Evolutionary conservation across 2,329 filamentous ascomycete species (phyloP), one percentile per base, ranked within the genome.

Genomic region (Scedosporium minutisporum): DNA sequence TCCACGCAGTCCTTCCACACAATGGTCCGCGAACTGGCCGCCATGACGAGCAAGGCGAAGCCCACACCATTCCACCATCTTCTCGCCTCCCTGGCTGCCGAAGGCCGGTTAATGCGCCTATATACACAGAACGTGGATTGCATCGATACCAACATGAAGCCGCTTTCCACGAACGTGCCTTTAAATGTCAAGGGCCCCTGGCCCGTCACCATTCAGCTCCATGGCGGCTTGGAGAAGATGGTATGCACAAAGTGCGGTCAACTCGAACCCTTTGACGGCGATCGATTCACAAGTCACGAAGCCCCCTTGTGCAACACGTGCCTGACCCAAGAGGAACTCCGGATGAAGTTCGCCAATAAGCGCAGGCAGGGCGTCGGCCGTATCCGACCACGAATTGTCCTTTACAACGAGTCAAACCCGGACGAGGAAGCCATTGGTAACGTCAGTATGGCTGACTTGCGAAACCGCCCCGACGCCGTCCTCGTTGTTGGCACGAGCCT

Each of bases 91-190:
- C 81, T 99, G 23, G 91, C 93, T 3, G 84, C 90, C 63, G 92
- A 97, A 75, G 90, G 89, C 53, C 90, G 95, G 21, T 77, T 99
- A 25, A 80, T 97, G 71, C 90, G 95, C 53, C 82, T 99, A 6
- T 99, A 99, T 74, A 93, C 91, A 2, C 95, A 99, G 72, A 99
- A 99, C 68, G 93, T 99, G 41, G 95, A 99, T 76, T 91, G 93
- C 64, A 89, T 99, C 67, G 95, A 99, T 69, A 95, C 91, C 0
- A 84, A 86, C 6, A 82, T 99, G 74, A 79, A 86, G 57, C 93
- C 93, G 2, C 79, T 99, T 7, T 82, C 83, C 27, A 97, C 95
- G 0, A 82, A 83, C 60, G 87, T 96, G 1, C 95, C 95, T 1
- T 80, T 99, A 12, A 88, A 87, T 65, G 67, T 84, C 66, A 96